Percentiles rank a stretch among this genome's conserved stretches.
These are phyloP conservation scores for Ambispora gerdemannii DNA, from an alignment of 192 early-diverging fungal genomes.

Conservation along the genomic window DNA sequence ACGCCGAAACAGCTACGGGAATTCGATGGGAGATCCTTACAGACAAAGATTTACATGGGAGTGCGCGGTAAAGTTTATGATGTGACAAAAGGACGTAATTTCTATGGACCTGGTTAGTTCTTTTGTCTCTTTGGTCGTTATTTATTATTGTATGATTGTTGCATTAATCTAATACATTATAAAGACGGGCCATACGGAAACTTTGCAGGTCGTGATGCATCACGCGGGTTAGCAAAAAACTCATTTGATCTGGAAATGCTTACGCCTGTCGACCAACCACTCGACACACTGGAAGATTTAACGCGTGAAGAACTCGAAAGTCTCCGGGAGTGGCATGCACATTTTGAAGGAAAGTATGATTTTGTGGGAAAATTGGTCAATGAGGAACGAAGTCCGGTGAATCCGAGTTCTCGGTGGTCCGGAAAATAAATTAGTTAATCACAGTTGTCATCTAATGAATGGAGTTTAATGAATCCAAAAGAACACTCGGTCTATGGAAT, in stretches of 20 bases:
- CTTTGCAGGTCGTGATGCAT: conserved; percentile 96
- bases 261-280: conserved; percentile 59
- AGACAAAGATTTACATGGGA: conserved; percentile 71
- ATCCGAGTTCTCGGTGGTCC: neutral
- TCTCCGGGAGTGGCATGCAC: conserved; percentile 74
- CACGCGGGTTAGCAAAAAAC: conserved; percentile 84
- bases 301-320: conserved; percentile 67
- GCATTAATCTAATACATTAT: neutral
- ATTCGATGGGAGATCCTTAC: conserved; percentile 65
- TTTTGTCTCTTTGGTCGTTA: conserved; percentile 5
- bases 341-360: conserved; percentile 79
- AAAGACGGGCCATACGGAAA: conserved; percentile 89
- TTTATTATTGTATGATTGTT: no score
- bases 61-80: conserved; percentile 89
- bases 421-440: neutral
- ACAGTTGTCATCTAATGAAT: no score
- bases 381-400: conserved; percentile 7
- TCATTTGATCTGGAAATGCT: conserved; percentile 80
- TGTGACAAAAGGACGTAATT: conserved; percentile 73
- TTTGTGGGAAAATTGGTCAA: conserved; percentile 63
- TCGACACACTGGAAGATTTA: conserved; percentile 83
- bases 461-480: no score
- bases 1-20: conserved; percentile 72
- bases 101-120: conserved; percentile 84
- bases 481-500: no score